These are phyloP conservation scores for Neonothopanus nambi DNA, from an alignment of 1,284 basidiomycete genomes.

Conservation along the genomic window DNA sequence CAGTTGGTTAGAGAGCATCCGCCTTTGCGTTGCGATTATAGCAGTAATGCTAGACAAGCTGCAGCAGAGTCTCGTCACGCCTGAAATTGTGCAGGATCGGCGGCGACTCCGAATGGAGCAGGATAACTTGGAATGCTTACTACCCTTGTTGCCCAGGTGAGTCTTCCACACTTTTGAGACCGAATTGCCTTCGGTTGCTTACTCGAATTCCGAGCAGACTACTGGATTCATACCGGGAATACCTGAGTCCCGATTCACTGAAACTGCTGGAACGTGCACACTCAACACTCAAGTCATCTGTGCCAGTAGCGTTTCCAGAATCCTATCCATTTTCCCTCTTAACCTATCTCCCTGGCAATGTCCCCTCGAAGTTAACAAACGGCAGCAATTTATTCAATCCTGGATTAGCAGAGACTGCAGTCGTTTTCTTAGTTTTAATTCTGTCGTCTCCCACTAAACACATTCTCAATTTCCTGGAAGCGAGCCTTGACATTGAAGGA, in stretches of 20 bases:
- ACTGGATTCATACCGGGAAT: constrained; percentile 86
- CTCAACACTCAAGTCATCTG: constrained; percentile 57
- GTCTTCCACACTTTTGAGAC: too few species aligned
- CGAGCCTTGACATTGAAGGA: constrained; percentile 84
- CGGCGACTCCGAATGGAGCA: constrained; percentile 77
- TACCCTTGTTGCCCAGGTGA: constrained; percentile 85
- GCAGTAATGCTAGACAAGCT: constrained; percentile 92
- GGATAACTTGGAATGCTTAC: constrained; percentile 89
- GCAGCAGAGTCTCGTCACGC: constrained; percentile 77
- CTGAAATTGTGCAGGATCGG: constrained; percentile 62
- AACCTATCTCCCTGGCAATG: constrained; percentile 60
- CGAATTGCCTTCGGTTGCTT: constrained; percentile 17
- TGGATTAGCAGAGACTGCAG: constrained; percentile 83
- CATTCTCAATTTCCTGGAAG: constrained; percentile 79
- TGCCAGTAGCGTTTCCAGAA: constrained; percentile 89
- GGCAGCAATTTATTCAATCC: constrained; percentile 66
- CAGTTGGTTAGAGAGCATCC: constrained; percentile 86
- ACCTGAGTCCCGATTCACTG: constrained; percentile 67
- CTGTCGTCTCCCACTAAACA: constrained; percentile 79
- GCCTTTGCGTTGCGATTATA: constrained; percentile 81
- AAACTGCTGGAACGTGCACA: constrained; percentile 71
- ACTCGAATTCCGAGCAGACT: constrained; percentile 44
- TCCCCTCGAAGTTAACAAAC: constrained; percentile 42
- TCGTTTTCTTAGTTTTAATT: constrained; percentile 83
- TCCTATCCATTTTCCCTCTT: constrained; percentile 91